Evolutionary conservation across 176 grass and related monocot genomes (phyloP).

Genomic region (Avena sativa): DNA sequence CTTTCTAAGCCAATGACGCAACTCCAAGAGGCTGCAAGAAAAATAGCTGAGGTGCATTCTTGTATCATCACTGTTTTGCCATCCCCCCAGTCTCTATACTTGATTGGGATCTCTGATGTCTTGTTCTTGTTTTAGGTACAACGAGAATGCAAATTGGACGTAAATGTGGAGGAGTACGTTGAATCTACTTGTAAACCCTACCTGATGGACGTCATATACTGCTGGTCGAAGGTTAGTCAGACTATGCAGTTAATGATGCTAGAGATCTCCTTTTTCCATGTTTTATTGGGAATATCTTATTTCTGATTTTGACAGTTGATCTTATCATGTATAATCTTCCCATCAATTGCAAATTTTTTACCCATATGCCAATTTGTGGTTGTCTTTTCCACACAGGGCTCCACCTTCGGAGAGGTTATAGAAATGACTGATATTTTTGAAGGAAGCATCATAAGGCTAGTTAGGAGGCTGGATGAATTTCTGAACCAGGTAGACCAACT

Average conservation of each 20-base stretch:
- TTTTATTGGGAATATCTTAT: constrained; percentile 25
- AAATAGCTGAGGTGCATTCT: constrained; percentile 87
- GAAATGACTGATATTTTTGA: constrained; percentile 99
- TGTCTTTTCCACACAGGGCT: constrained; percentile 56
- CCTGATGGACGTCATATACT: constrained; percentile 98
- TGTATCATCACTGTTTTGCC: constrained; percentile 37
- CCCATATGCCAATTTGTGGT: not conserved
- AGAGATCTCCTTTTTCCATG: not conserved
- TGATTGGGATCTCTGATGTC: constrained; percentile 45
- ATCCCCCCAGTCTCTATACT: not conserved
- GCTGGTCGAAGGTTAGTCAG: constrained; percentile 91
- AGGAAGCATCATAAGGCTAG: constrained; percentile 92
- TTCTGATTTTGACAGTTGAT: constrained; percentile 8
- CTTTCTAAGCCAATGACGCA: constrained; percentile 87
- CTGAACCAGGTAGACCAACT: constrained; percentile 88
- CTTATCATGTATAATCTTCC: not conserved
- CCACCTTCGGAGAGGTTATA: constrained; percentile 91
- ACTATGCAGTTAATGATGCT: constrained; percentile 16
- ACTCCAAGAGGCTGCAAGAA: constrained; percentile 97
- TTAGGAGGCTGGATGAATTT: constrained; percentile 96
- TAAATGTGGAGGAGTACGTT: constrained; percentile 97
- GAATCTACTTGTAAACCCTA: constrained; percentile 87
- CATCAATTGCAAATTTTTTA: constrained; percentile 5
- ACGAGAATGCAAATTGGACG: constrained; percentile 95
- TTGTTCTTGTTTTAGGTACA: constrained; percentile 71